A percentile compares a stretch with the other conserved stretches of the same genome.
Evolutionary conservation across 345 rosid species (phyloP).

Genomic region (Eucalyptus melliodora): DNA sequence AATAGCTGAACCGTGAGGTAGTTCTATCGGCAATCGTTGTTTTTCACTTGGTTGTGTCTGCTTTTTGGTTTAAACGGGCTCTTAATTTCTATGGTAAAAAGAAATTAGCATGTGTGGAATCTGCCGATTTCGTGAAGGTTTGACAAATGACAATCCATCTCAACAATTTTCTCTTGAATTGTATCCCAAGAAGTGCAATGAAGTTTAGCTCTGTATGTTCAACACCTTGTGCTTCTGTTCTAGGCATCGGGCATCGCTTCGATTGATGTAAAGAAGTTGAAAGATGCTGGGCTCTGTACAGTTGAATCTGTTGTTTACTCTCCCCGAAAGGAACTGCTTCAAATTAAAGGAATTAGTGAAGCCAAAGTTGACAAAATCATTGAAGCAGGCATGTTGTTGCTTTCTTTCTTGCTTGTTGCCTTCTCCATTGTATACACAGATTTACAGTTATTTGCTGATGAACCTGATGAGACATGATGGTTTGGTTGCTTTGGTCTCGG

Average conservation of each 20-base stretch:
- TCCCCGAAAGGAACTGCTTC: constrained; percentile 94
- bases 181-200: neutral
- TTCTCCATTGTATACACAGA: neutral
- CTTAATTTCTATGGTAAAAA: neutral
- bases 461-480: neutral
- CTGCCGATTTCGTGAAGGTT: neutral
- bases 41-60: neutral
- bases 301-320: constrained; percentile 88
- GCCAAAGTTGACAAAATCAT: constrained; percentile 91
- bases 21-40: neutral
- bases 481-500: neutral
- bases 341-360: constrained; percentile 93
- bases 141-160: neutral
- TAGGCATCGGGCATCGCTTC: constrained; percentile 88
- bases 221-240: neutral
- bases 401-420: neutral
- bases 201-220: neutral
- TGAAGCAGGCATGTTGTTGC: constrained; percentile 67
- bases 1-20: neutral
- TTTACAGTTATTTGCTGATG: neutral
- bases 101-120: neutral
- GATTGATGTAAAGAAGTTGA: constrained; percentile 82
- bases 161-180: neutral
- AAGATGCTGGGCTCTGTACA: constrained; percentile 89
- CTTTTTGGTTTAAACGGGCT: neutral